Evolutionary conservation across 345 rosid species (phyloP).

Genomic region (Melaleuca quinquenervia): DNA sequence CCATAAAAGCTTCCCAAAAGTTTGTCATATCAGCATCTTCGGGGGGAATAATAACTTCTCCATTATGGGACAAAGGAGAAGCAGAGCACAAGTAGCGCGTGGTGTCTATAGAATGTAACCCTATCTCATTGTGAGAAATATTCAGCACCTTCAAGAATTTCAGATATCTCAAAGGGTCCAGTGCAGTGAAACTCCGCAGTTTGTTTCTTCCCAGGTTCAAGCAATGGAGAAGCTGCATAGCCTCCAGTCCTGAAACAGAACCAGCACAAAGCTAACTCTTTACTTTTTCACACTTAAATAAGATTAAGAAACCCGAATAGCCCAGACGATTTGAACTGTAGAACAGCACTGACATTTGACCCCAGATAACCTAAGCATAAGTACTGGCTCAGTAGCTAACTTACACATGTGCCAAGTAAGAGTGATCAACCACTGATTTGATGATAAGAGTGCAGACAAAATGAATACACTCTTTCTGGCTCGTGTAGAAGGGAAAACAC

Average conservation of each 20-base stretch:
- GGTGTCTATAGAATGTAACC: constrained; percentile 73
- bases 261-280: background rate
- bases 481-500: background rate
- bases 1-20: constrained; percentile 62
- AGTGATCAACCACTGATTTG: background rate
- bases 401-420: background rate
- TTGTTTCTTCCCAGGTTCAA: constrained; percentile 68
- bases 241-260: constrained; percentile 23
- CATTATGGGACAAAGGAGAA: constrained; percentile 68
- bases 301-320: background rate
- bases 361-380: background rate
- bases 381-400: background rate
- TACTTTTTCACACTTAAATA: background rate
- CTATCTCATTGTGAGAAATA: constrained; percentile 83
- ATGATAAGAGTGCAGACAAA: background rate
- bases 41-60: constrained; percentile 12
- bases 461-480: background rate
- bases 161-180: constrained; percentile 61
- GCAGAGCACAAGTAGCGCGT: constrained; percentile 46
- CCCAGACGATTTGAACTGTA: background rate
- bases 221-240: constrained; percentile 62
- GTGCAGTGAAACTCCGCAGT: constrained; percentile 53
- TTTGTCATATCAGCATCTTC: constrained; percentile 13
- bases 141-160: constrained; percentile 55
- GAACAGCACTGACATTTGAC: background rate